Conservation (phyloP, 257 asterid genomes). For the Solanum chiquidenum region DNA sequence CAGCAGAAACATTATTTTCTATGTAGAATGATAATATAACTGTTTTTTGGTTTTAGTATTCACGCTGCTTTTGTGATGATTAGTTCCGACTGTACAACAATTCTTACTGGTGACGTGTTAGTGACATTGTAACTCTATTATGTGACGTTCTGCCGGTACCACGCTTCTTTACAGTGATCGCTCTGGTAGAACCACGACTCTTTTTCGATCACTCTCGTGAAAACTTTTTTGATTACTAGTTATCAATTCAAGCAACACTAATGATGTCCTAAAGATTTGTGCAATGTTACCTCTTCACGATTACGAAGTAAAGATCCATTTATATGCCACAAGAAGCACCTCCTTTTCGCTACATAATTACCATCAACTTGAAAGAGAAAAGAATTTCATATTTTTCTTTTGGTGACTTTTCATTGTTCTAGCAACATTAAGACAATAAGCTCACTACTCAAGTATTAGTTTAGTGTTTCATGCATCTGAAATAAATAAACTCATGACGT, state of each 20-base stretch:
- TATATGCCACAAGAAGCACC: background rate
- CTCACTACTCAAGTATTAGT: background rate
- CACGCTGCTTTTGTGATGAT: background rate
- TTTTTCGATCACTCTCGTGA: background rate
- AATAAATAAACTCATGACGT: background rate
- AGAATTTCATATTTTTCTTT: background rate
- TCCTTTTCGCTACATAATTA: background rate
- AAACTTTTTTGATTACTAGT: background rate
- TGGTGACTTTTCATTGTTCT: background rate
- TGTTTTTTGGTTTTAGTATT: background rate
- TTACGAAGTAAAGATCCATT: background rate
- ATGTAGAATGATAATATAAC: background rate
- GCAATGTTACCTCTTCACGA: background rate
- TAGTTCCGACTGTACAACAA: background rate
- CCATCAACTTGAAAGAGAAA: background rate
- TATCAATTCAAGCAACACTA: background rate
- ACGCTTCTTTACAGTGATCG: background rate
- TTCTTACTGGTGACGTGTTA: background rate
- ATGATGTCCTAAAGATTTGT: background rate
- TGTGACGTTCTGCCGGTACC: background rate
- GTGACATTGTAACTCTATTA: background rate
- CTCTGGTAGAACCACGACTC: background rate
- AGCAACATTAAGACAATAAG: background rate
- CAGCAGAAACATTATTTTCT: background rate
- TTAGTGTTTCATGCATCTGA: background rate